Percentiles rank a stretch among this genome's conserved stretches.
phyloP scores from a whole-genome alignment of 108 stramenopile species.

The Skeletonema potamos region DNA sequence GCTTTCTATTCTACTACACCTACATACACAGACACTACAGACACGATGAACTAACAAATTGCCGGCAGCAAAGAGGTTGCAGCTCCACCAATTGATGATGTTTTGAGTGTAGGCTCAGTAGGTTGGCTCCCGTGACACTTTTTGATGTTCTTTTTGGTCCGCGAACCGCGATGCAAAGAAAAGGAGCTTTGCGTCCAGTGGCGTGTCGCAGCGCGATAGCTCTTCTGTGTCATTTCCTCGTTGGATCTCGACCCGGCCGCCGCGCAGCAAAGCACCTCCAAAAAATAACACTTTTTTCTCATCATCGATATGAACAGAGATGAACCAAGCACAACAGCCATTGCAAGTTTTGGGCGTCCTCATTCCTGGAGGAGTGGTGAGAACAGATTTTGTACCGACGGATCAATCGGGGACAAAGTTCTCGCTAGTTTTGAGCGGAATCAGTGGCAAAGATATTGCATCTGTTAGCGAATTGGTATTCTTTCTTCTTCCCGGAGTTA shows the following conservation, averaged over 20 bases:
- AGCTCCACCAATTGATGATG: no score
- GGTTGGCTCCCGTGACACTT: no score
- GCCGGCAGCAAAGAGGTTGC: neutral
- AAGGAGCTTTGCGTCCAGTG: no score
- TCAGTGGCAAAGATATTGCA: slow-evolving; percentile 58
- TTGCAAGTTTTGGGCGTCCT: slow-evolving; percentile 63
- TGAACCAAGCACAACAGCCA: slow-evolving; percentile 27
- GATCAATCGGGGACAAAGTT: slow-evolving; percentile 70
- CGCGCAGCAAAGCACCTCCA: no score
- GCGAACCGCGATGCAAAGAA: no score
- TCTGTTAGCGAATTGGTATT: slow-evolving; percentile 73
- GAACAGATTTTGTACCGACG: slow-evolving; percentile 69
- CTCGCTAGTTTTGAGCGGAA: slow-evolving; percentile 51
- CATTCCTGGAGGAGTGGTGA: slow-evolving; percentile 65
- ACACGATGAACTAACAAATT: neutral
- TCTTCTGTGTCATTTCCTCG: no score
- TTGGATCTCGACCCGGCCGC: no score
- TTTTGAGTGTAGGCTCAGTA: no score
- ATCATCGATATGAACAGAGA: neutral
- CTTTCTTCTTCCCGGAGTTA: slow-evolving; percentile 60
- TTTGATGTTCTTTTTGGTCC: no score
- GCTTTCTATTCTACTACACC: neutral
- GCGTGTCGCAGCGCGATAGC: no score
- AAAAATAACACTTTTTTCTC: no score
- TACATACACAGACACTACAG: neutral